Evolutionary conservation across 768 basidiomycete species (phyloP).

Genomic region (Mrakia hoshinonis): DNA sequence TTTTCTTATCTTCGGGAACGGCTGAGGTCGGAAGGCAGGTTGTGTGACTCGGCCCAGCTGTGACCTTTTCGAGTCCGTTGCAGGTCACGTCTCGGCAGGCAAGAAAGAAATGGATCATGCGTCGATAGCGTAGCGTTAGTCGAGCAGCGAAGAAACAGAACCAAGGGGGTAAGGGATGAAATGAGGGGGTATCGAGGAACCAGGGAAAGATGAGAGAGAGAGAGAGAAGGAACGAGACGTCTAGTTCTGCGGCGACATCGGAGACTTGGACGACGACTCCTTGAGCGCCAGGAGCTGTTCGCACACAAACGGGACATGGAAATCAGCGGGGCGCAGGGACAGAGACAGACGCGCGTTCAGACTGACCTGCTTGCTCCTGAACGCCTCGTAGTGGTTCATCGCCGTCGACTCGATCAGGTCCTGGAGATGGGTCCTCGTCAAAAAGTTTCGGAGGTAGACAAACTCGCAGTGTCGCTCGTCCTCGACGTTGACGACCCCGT

Average conservation of each 20-base stretch:
- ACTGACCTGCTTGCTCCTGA: slow-evolving; percentile 81
- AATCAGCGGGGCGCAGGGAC: neutral
- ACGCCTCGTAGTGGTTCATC: slow-evolving; percentile 98
- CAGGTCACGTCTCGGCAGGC: no score
- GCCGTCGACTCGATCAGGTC: slow-evolving; percentile 98
- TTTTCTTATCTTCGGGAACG: no score
- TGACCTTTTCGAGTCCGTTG: no score
- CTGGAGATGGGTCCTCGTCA: slow-evolving; percentile 92
- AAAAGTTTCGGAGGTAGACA: slow-evolving; percentile 90
- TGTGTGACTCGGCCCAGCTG: no score
- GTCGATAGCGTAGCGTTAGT: no score
- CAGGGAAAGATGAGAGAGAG: neutral
- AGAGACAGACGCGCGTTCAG: neutral
- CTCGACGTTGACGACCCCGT: slow-evolving; percentile 98
- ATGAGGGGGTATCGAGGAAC: no score
- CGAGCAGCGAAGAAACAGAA: no score
- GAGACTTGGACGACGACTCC: slow-evolving; percentile 14
- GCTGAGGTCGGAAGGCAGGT: no score
- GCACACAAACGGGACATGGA: neutral
- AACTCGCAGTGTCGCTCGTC: slow-evolving; percentile 97
- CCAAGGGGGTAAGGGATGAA: no score
- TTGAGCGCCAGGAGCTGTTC: slow-evolving; percentile 25
- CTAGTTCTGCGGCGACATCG: neutral
- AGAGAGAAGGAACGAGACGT: neutral
- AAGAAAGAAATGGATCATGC: no score